Evolutionary conservation across 1,284 basidiomycete species (phyloP).

Genomic region (Lignosus rhinocerotis): DNA sequence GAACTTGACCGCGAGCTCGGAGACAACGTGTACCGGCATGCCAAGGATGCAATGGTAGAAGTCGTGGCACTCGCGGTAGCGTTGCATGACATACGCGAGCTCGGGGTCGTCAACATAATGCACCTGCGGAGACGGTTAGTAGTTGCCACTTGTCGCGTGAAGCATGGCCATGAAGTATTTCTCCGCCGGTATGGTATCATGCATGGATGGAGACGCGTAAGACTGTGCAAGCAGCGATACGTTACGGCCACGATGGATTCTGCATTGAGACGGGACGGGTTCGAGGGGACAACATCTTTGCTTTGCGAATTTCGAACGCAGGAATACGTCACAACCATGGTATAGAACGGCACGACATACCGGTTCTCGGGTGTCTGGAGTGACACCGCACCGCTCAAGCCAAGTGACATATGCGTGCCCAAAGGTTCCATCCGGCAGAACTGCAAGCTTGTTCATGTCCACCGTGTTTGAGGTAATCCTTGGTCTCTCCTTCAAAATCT

Average conservation of each 20-base stretch:
- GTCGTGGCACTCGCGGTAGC: slow-evolving; percentile 97
- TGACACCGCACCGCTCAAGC: slow-evolving; percentile 89
- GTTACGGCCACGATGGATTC: not conserved
- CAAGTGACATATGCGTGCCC: slow-evolving; percentile 90
- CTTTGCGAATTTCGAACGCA: not conserved
- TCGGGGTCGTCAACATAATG: slow-evolving; percentile 93
- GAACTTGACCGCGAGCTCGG: slow-evolving; percentile 94
- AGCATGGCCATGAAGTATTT: not conserved
- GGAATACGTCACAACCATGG: not conserved
- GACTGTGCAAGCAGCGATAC: not conserved
- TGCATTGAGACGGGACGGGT: not conserved
- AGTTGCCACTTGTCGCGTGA: not conserved
- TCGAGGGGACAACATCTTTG: not conserved
- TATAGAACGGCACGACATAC: slow-evolving; percentile 46
- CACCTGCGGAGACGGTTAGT: slow-evolving; percentile 52
- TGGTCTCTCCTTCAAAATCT: slow-evolving; percentile 83
- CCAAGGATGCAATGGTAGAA: slow-evolving; percentile 91
- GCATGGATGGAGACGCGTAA: not conserved
- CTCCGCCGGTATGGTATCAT: not conserved
- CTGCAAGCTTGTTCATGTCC: slow-evolving; percentile 66
- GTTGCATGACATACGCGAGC: slow-evolving; percentile 95
- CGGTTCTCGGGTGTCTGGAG: slow-evolving; percentile 91
- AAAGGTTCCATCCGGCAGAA: slow-evolving; percentile 79
- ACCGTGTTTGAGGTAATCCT: slow-evolving; percentile 80
- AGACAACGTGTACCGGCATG: slow-evolving; percentile 87